A percentile compares a stretch with the other conserved stretches of the same genome.
Conservation (phyloP, 345 rosid genomes). For the Linum usitatissimum region DNA sequence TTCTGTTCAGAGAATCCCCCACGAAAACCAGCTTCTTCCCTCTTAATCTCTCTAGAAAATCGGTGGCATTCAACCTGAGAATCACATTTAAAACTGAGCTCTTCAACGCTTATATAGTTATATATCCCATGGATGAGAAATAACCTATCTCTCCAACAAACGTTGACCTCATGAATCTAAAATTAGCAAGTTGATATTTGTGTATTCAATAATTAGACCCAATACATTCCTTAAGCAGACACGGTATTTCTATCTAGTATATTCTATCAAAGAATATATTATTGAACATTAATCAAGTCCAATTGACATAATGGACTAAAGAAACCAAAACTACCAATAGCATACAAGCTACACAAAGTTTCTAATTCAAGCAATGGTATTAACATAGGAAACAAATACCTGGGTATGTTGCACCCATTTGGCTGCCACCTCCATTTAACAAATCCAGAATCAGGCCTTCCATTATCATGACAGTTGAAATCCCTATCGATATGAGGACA, state of each 20-base stretch:
- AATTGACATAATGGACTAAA: neutral
- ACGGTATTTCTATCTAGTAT: neutral
- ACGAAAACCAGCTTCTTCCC: constrained; percentile 32
- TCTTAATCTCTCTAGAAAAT: constrained; percentile 31
- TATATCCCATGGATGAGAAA: neutral
- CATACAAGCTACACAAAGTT: neutral
- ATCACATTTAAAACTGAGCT: neutral
- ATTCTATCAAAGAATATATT: neutral
- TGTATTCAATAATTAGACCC: too few species aligned
- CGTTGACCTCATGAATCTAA: too few species aligned
- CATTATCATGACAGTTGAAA: constrained; percentile 34
- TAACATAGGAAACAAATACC: constrained; percentile 13
- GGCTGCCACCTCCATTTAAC: constrained; percentile 39
- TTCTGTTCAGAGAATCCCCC: constrained; percentile 38
- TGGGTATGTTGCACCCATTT: constrained; percentile 27
- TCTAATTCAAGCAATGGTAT: neutral
- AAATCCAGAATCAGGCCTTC: constrained; percentile 30
- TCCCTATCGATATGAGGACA: constrained; percentile 38
- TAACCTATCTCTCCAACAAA: too few species aligned
- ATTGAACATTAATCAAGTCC: neutral
- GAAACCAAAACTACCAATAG: neutral
- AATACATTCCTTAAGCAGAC: too few species aligned
- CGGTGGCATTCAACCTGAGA: constrained; percentile 28
- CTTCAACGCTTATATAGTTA: too few species aligned
- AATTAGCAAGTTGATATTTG: too few species aligned